These are phyloP conservation scores for Botrytis paeoniae DNA, from an alignment of 2,329 filamentous ascomycete genomes.

Conservation along the genomic window DNA sequence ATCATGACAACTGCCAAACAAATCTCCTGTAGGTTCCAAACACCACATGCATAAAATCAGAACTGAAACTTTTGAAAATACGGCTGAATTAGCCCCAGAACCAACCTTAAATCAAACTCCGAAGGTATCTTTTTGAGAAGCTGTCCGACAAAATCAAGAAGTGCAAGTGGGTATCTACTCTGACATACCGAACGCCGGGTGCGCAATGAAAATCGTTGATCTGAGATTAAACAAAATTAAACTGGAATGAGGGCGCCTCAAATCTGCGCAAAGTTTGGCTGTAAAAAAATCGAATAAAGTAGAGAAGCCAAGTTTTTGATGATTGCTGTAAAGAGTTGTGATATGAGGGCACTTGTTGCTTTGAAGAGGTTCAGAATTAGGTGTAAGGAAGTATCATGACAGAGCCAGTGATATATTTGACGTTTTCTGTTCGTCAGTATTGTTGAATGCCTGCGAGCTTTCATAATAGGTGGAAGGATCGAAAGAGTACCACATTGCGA, in stretches of 20 bases:
- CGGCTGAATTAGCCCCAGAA: not conserved
- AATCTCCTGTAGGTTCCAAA: conserved; percentile 17
- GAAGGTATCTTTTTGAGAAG: not conserved
- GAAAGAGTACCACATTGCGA: not conserved
- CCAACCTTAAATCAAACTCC: not conserved
- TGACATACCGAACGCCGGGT: not conserved
- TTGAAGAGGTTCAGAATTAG: too few relatives aligned
- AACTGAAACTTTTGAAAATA: not conserved
- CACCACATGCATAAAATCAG: conserved; percentile 26
- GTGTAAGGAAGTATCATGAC: too few relatives aligned
- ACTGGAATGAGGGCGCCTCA: not conserved
- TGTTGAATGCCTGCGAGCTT: not conserved
- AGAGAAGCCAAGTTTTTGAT: too few relatives aligned
- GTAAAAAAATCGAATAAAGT: not conserved
- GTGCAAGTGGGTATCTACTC: not conserved
- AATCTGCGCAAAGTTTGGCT: not conserved
- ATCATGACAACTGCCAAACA: not conserved
- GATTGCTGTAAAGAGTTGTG: not conserved
- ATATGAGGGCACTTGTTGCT: not conserved
- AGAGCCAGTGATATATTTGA: not conserved
- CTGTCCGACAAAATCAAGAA: not conserved
- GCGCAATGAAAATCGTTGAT: not conserved
- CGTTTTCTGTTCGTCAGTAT: not conserved
- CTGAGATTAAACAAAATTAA: not conserved
- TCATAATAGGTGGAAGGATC: not conserved